Conservation (phyloP, 2,329 filamentous ascomycete species). For the Claviceps sp. region DNA sequence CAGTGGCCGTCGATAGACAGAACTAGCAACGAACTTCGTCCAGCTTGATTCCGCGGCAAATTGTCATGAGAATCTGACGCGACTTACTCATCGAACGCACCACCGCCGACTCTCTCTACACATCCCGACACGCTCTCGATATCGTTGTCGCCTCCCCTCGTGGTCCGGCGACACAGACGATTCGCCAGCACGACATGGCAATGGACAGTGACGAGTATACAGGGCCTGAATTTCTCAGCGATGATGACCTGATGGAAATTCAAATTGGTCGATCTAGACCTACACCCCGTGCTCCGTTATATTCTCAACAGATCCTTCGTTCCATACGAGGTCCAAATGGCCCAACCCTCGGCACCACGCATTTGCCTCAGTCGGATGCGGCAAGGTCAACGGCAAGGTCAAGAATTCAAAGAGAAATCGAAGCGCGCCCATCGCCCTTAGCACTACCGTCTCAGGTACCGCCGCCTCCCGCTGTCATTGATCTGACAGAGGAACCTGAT, state of each 20-base stretch:
- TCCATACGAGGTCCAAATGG: background rate
- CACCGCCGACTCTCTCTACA: background rate
- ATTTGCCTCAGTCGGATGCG: background rate
- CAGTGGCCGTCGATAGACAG: background rate
- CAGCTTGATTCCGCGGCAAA: background rate
- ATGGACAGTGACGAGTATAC: conserved; percentile 7
- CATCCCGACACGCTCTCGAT: background rate
- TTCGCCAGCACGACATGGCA: conserved; percentile 7
- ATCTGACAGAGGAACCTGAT: conserved; percentile 37
- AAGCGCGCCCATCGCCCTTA: background rate
- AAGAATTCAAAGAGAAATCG: background rate
- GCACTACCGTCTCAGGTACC: conserved; percentile 1
- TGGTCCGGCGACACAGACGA: background rate
- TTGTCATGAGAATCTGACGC: background rate
- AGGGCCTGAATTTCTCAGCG: conserved; percentile 8
- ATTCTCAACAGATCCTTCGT: background rate
- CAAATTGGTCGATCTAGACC: conserved; percentile 9
- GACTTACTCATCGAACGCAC: background rate
- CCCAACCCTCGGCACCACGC: background rate
- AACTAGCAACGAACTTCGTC: background rate
- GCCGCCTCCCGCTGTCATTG: conserved; percentile 25
- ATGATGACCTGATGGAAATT: conserved; percentile 23
- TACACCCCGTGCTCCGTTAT: background rate
- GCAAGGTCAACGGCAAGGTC: background rate
- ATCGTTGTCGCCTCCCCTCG: background rate